A percentile compares a stretch with the other conserved stretches of the same genome.
phyloP scores from a whole-genome alignment of 306 rosid species.

The Medicago lupulina region DNA sequence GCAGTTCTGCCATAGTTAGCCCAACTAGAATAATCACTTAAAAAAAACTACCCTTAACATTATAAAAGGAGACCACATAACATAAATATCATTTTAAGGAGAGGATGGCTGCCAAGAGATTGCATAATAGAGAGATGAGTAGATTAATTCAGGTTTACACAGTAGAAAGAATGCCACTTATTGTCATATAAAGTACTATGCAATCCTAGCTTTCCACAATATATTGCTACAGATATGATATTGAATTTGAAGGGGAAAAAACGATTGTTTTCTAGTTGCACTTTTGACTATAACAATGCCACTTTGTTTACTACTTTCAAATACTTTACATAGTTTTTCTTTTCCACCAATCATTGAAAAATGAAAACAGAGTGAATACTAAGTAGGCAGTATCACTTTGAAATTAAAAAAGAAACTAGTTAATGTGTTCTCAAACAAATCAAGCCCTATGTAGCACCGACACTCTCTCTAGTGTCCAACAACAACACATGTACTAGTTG shows the following conservation, averaged over 20 bases:
- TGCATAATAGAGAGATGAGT: no score
- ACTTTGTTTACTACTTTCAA: neutral
- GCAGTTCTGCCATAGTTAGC: no score
- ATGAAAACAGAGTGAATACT: neutral
- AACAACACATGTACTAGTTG: neutral
- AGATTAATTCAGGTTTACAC: no score
- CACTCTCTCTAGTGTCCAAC: neutral
- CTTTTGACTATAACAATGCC: neutral
- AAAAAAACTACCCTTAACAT: no score
- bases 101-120: no score
- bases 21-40: no score
- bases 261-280: neutral
- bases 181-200: no score
- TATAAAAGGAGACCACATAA: no score
- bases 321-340: neutral
- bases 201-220: no score
- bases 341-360: neutral
- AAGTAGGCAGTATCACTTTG: neutral
- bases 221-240: no score
- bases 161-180: no score
- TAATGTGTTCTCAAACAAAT: conserved; percentile 1
- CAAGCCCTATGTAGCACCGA: neutral
- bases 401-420: neutral
- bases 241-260: neutral
- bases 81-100: no score